phyloP scores from a whole-genome alignment of 2,329 filamentous ascomycete genomes.

The Akanthomyces muscarius region DNA sequence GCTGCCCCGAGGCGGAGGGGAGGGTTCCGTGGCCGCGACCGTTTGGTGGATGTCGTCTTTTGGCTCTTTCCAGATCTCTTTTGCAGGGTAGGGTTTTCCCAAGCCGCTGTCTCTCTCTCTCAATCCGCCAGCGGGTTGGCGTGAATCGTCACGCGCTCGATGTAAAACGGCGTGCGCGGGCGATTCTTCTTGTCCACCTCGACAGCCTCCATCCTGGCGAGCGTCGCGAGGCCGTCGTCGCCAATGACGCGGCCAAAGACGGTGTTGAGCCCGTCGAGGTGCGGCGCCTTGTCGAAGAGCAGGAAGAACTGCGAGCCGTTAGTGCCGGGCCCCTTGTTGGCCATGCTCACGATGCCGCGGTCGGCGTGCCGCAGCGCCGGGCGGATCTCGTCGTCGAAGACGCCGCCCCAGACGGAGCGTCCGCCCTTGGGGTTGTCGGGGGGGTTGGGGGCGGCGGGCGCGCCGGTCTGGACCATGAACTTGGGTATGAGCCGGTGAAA shows the following conservation, averaged over 20 bases:
- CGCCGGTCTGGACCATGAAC: constrained; percentile 80
- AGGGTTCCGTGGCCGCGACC: not conserved
- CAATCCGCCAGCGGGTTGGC: constrained; percentile 71
- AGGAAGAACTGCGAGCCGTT: constrained; percentile 83
- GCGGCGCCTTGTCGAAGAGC: constrained; percentile 70
- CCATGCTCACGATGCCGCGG: constrained; percentile 71
- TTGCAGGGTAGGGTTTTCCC: too few species aligned
- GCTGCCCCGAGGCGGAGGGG: not conserved
- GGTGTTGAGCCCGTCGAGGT: constrained; percentile 80
- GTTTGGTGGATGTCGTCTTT: not conserved
- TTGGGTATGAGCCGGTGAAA: constrained; percentile 76
- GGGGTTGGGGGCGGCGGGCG: constrained; percentile 47
- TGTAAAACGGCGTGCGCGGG: constrained; percentile 62
- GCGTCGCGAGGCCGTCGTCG: constrained; percentile 59
- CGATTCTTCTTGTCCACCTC: constrained; percentile 75
- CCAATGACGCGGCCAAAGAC: constrained; percentile 73
- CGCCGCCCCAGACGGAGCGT: constrained; percentile 66
- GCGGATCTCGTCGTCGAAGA: constrained; percentile 78
- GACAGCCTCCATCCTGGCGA: constrained; percentile 67
- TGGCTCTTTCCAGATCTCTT: not conserved
- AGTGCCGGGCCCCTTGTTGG: constrained; percentile 69
- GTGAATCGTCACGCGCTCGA: constrained; percentile 69
- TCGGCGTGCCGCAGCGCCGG: constrained; percentile 64
- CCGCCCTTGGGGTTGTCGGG: constrained; percentile 63
- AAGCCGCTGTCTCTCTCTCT: constrained; percentile 20